These are phyloP conservation scores for Vitis rotundifolia DNA, from an alignment of 164 flowering plant species.

Conservation along the genomic window DNA sequence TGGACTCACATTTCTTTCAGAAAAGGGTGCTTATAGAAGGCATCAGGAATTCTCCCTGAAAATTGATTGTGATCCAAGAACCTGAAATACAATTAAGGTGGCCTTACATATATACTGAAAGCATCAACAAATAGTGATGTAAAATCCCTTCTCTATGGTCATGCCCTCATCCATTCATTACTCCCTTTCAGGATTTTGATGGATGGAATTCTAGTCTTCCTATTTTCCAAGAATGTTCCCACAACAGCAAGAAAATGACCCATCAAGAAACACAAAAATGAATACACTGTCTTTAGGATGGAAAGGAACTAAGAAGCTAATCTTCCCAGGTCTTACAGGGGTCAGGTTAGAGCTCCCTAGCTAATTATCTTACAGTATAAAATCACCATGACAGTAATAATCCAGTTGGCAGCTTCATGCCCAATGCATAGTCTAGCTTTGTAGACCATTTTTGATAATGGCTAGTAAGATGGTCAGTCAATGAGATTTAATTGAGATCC, in stretches of 20 bases:
- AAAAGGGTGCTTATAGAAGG: slow-evolving; percentile 82
- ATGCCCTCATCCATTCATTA: too few relatives aligned
- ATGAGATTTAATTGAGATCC: not conserved
- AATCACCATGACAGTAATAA: too few relatives aligned
- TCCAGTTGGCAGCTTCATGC: too few relatives aligned
- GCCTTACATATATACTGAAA: not conserved
- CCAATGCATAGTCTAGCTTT: too few relatives aligned
- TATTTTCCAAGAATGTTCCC: not conserved
- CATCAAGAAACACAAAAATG: too few relatives aligned
- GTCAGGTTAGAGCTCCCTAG: too few relatives aligned
- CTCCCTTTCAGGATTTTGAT: not conserved
- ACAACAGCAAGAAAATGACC: not conserved
- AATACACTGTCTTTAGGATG: too few relatives aligned
- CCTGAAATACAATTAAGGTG: slow-evolving; percentile 46
- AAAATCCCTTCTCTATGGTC: too few relatives aligned
- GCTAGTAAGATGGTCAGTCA: not conserved
- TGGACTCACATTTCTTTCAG: slow-evolving; percentile 85
- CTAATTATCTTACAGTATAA: too few relatives aligned
- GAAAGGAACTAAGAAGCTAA: too few relatives aligned
- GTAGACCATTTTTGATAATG: too few relatives aligned
- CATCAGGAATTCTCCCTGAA: slow-evolving; percentile 82
- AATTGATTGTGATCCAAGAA: slow-evolving; percentile 95
- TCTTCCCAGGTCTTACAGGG: too few relatives aligned
- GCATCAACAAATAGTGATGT: not conserved
- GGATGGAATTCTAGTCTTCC: not conserved